Conservation (phyloP, 2,329 filamentous ascomycete genomes). For the Arthrobotrys pseudoclavata region DNA sequence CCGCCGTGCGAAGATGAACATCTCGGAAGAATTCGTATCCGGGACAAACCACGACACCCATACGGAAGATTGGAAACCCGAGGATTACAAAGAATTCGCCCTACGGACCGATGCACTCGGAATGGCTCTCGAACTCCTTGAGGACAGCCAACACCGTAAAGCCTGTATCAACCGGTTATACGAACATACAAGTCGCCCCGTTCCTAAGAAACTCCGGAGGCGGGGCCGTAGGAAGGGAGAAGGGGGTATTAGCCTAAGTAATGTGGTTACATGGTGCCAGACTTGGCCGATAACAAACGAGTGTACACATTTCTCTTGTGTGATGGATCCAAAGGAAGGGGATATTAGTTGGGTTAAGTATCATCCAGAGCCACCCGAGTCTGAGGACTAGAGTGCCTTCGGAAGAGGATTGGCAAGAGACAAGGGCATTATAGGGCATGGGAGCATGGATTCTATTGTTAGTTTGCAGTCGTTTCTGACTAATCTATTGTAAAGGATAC, state of each 20-base stretch:
- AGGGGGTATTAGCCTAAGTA: slow-evolving; percentile 64
- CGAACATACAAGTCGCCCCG: slow-evolving; percentile 33
- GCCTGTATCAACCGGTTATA: slow-evolving; percentile 61
- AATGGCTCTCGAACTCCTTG: slow-evolving; percentile 39
- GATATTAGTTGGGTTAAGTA: slow-evolving; percentile 68
- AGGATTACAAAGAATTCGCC: slow-evolving; percentile 30
- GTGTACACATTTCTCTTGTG: slow-evolving; percentile 72
- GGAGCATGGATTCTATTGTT: slow-evolving; percentile 26
- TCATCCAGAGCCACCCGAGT: slow-evolving; percentile 26
- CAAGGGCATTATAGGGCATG: slow-evolving; percentile 23
- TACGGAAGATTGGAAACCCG: slow-evolving; percentile 56
- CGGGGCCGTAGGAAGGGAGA: slow-evolving; percentile 60
- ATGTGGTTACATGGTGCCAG: slow-evolving; percentile 69
- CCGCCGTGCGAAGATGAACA: slow-evolving; percentile 67
- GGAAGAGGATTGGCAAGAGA: slow-evolving; percentile 24
- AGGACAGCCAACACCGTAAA: slow-evolving; percentile 61
- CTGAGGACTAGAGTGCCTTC: slow-evolving; percentile 20
- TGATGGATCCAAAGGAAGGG: slow-evolving; percentile 72
- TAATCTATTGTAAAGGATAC: slow-evolving; percentile 25
- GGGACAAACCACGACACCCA: slow-evolving; percentile 72
- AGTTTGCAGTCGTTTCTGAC: slow-evolving; percentile 26
- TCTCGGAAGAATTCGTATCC: slow-evolving; percentile 70
- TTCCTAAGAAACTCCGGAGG: not conserved
- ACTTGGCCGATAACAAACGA: slow-evolving; percentile 72
- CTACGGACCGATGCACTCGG: slow-evolving; percentile 7